Evolutionary conservation across 2,329 filamentous ascomycete species (phyloP).

Genomic region (Cladophialophora yegresii): DNA sequence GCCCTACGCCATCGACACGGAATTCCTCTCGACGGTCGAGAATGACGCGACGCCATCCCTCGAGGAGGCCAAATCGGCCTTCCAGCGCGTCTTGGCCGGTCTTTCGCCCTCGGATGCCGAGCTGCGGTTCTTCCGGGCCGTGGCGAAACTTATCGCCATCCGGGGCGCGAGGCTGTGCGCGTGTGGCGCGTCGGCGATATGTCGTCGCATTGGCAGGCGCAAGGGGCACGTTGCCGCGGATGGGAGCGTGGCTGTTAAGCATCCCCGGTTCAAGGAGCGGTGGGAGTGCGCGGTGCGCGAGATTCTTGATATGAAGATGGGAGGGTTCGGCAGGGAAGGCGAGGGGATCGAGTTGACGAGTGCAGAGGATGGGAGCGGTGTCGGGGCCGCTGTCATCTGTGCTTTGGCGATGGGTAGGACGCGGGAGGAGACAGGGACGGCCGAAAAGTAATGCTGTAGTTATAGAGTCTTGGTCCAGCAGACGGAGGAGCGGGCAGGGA

Average conservation of each 20-base stretch:
- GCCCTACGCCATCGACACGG: conserved; percentile 85
- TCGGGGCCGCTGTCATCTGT: conserved; percentile 44
- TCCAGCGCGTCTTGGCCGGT: background rate
- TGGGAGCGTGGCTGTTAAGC: conserved; percentile 46
- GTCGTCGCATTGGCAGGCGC: conserved; percentile 88
- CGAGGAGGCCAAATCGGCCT: background rate
- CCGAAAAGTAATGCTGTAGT: background rate
- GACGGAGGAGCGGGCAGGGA: no score
- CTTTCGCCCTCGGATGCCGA: conserved; percentile 12
- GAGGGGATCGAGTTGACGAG: conserved; percentile 40
- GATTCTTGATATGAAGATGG: conserved; percentile 41
- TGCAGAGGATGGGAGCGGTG: conserved; percentile 47
- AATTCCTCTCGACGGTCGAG: conserved; percentile 42
- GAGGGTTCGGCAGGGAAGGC: conserved; percentile 34
- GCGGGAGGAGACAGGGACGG: no score
- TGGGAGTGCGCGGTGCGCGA: conserved; percentile 47
- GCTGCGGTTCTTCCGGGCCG: conserved; percentile 62
- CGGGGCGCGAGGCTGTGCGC: conserved; percentile 88
- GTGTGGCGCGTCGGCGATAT: conserved; percentile 93
- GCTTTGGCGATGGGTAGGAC: conserved; percentile 39
- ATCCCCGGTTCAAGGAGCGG: conserved; percentile 46
- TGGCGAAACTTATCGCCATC: conserved; percentile 91
- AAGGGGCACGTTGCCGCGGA: conserved; percentile 89
- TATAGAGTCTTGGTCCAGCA: no score
- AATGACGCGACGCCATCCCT: conserved; percentile 23